Evolutionary conservation across 78 protist genomes (phyloP).

Genomic region (Creolimax fragrantissima): DNA sequence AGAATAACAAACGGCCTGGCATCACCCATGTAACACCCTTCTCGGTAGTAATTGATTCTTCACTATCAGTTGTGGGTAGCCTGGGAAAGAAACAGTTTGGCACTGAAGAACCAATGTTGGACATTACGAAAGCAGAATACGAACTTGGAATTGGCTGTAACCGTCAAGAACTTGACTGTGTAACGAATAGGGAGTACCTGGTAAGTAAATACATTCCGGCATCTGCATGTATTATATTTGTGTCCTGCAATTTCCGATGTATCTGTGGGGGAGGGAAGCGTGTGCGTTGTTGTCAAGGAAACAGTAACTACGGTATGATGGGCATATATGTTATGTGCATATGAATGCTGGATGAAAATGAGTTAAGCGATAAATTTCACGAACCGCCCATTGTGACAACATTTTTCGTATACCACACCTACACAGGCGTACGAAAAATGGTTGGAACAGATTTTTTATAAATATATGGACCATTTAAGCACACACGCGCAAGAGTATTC

Average conservation of each 20-base stretch:
- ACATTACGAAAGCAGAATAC: neutral
- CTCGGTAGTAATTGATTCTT: neutral
- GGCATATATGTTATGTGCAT: no score
- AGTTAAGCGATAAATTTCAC: no score
- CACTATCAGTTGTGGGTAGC: neutral
- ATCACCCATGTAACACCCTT: neutral
- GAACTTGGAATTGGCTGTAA: neutral
- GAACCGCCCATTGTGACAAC: no score
- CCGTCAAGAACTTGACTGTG: no score
- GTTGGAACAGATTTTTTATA: neutral
- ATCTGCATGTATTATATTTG: no score
- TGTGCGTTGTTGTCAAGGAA: no score
- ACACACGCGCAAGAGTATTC: neutral
- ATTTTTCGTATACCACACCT: no score
- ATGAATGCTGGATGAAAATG: no score
- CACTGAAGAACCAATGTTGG: neutral
- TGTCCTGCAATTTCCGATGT: no score
- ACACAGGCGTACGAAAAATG: neutral
- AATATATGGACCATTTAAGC: neutral
- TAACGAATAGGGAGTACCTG: neutral
- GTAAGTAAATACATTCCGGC: no score
- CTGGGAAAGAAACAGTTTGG: neutral
- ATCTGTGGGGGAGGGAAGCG: no score
- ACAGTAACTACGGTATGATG: no score
- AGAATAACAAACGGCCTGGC: neutral